Conservation (phyloP, 2,329 filamentous ascomycete species). For the Raffaelea ambrosiae region DNA sequence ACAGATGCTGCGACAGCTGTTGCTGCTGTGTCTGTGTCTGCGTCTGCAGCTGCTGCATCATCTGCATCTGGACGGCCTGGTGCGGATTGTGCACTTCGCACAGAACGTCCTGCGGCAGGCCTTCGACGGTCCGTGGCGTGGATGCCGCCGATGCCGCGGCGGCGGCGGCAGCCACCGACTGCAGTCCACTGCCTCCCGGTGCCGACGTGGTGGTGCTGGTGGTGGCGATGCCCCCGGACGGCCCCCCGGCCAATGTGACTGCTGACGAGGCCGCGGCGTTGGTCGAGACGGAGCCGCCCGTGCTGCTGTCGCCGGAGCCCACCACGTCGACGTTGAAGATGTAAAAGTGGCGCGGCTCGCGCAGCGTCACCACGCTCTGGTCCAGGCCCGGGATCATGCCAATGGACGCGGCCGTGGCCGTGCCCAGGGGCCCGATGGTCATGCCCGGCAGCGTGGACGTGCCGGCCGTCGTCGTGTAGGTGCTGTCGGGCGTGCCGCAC, state of each 20-base stretch:
- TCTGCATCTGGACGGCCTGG: neutral
- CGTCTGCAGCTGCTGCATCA: neutral
- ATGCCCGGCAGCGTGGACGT: neutral
- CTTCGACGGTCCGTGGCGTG: neutral
- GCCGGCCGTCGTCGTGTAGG: neutral
- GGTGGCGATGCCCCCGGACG: neutral
- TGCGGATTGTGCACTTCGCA: neutral
- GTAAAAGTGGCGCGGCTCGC: conserved; percentile 7
- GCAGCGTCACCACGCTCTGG: conserved; percentile 1
- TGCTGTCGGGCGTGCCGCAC: neutral
- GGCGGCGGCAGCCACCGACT: too few relatives aligned
- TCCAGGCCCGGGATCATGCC: neutral
- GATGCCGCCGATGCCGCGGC: neutral
- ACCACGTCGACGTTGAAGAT: conserved; percentile 3
- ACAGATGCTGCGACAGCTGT: neutral
- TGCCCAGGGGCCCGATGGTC: neutral
- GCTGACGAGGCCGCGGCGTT: neutral
- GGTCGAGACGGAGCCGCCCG: neutral
- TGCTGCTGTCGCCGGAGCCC: neutral
- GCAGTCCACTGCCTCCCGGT: neutral
- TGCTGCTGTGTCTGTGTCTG: neutral
- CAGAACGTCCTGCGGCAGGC: neutral
- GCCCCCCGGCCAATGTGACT: neutral
- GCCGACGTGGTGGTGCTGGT: neutral
- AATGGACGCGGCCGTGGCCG: neutral